Evolutionary conservation across 257 asterid genomes (phyloP), one percentile per base, ranked within the genome.

Genomic region (Sherardia arvensis): DNA sequence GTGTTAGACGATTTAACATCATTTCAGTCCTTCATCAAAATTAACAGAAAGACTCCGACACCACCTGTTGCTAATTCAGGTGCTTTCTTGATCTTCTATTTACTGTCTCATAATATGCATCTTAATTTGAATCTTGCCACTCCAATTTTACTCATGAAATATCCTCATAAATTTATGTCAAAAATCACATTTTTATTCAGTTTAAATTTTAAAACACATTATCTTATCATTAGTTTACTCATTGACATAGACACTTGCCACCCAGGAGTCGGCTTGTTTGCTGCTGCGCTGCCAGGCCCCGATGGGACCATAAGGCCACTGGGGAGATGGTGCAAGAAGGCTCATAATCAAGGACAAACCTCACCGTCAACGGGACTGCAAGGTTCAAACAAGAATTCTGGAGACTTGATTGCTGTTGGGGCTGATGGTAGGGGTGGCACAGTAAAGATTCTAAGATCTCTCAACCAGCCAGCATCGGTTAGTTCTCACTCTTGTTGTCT

Each of bases 401-500:
- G 95, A n/a, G 82, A 85, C 67, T 74, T 93, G 79, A 93, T 90
- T 58, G 74, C 95, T 22, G 88, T 80, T 59, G 97, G 99, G 77
- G 94, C 97, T 67, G 97, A 93, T 77, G 99, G 99, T 58, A 81
- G 95, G 82, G 99, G 96, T 54, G 97, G 97, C 36, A 77, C 70
- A 79, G 78, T 90, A 74, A 93, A 87, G 75, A 86, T 85, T 64
- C 80, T 90, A 77, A 74, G 90, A 74, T 72, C 91, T 61, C 78
- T 82, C 33, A 82, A 80, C 71, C 93, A 78, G 71, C 58, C 88
- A 40, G 69, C 89, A 59, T 18, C 59, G 86, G 97, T 82, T 75
- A 25, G 94, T 77, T 65, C 34, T 67, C 67, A 5, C 51, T 21
- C 63, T 38, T 34, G 20, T 34, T 20, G 21, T 43, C 33, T 57